phyloP scores from a whole-genome alignment of 2,329 filamentous ascomycete genomes.

The Whalleya microplaca region DNA sequence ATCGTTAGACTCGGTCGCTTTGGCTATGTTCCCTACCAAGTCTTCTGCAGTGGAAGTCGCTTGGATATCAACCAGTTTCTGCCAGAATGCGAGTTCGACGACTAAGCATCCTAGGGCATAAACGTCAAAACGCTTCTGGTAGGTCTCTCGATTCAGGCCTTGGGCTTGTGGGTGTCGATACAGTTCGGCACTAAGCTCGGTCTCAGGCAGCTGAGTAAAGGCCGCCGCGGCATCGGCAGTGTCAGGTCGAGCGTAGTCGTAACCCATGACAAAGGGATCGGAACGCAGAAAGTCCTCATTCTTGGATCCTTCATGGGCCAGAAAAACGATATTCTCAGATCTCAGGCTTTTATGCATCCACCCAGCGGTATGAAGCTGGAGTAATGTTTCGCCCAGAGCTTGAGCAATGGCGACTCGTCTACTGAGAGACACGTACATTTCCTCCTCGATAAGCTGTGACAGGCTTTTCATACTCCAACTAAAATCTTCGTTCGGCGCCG shows the following conservation, averaged over 20 bases:
- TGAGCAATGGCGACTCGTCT: slow-evolving; percentile 23
- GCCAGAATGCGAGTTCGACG: slow-evolving; percentile 18
- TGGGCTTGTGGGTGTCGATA: slow-evolving; percentile 26
- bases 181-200: slow-evolving; percentile 22
- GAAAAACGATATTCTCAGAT: slow-evolving; percentile 35
- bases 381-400: slow-evolving; percentile 29
- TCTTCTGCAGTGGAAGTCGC: not conserved
- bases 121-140: slow-evolving; percentile 28
- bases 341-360: slow-evolving; percentile 38
- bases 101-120: slow-evolving; percentile 25
- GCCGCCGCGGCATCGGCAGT: slow-evolving; percentile 11
- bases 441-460: slow-evolving; percentile 10
- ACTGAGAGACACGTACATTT: slow-evolving; percentile 9
- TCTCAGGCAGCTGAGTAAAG: slow-evolving; percentile 25
- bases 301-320: slow-evolving; percentile 19
- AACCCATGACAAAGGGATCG: slow-evolving; percentile 25
- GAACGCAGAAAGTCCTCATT: slow-evolving; percentile 15
- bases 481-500: slow-evolving; percentile 3
- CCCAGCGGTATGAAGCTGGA: slow-evolving; percentile 36
- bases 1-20: slow-evolving; percentile 2
- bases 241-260: slow-evolving; percentile 25
- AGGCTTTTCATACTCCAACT: slow-evolving; percentile 22
- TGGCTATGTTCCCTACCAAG: not conserved
- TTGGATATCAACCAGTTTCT: slow-evolving; percentile 16
- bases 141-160: slow-evolving; percentile 19